These are phyloP conservation scores for Plasmodium reichenowi DNA, from an alignment of 169 alveolate species.

Conservation along the genomic window DNA sequence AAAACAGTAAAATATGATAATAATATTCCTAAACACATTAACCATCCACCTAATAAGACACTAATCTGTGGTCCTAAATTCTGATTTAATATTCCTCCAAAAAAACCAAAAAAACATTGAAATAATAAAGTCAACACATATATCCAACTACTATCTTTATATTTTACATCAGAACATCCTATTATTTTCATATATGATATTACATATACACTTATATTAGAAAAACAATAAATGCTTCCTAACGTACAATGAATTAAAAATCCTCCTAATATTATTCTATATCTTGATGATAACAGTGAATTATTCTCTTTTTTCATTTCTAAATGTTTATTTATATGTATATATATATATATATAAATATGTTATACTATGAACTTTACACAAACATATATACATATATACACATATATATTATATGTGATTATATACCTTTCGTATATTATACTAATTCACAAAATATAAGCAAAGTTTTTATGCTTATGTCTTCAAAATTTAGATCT, in stretches of 20 bases:
- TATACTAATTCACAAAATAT: no score
- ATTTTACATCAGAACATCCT: conserved; percentile 77
- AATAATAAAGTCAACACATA: conserved; percentile 56
- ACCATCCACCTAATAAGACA: conserved; percentile 73
- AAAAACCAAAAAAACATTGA: conserved; percentile 73
- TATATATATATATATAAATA: not conserved
- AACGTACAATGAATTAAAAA: conserved; percentile 70
- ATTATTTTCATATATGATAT: conserved; percentile 81
- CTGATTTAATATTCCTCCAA: conserved; percentile 72
- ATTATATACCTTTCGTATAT: not conserved
- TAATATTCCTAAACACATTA: conserved; percentile 71
- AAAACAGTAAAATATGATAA: conserved; percentile 72
- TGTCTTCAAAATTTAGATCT: no score
- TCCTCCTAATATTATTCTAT: conserved; percentile 69
- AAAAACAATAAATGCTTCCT: conserved; percentile 79
- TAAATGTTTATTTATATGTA: not conserved
- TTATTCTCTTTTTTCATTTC: conserved; percentile 49
- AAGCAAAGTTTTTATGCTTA: no score
- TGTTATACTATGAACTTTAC: not conserved
- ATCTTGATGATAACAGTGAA: conserved; percentile 26
- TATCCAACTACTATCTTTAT: conserved; percentile 76
- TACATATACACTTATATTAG: conserved; percentile 80
- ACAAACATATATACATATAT: not conserved
- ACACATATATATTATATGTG: not conserved
- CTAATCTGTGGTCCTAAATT: conserved; percentile 70